Base-by-base conservation (phyloP, 768 basidiomycete species). In the Termitomyces sp. region DNA sequence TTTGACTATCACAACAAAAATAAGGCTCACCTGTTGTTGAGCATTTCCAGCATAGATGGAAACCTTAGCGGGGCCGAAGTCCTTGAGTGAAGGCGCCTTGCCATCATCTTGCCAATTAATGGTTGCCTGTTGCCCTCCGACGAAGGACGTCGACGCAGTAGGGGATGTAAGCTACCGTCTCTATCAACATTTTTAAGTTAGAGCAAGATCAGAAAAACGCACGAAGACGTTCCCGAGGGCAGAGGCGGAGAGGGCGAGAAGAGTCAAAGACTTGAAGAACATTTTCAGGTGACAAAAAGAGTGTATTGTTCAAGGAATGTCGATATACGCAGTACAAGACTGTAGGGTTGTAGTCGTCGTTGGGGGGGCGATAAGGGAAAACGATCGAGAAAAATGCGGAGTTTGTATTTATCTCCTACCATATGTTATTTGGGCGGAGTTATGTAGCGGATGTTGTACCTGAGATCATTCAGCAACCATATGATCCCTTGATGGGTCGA, bases 41-140 rank as follows among this genome's bases (percentile, higher is more conserved):
- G 76, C 70, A 65, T 81, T 88, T 42, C 89, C 89, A 52, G 70
- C 78, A 61, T 82, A 90, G 70, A 92, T 78, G 35, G 76, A 79
- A 40, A 89, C 71, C 43, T 67, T 72, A 10, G 78, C 68, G 30
- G 64, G 60, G 5, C 88, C 86, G 37, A 85, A 86, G 4, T 73
- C 55, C 12, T 68, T 52, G 45, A 90, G 76, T 23, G 70, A 48
- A 4, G 89, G 87, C 1, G 71, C 2, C 0, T 25, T 50, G 51
- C 76, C 75, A 55, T 79, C 73, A 44, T 91, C 88, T 58, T 77
- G 65, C 89, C 89, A 92, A 37, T 56, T 66, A 51, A 91, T 64
- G 12, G 74, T 77, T 14, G 75, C 72, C 10, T 59, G 54, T 60
- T 82, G 71, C 5, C 86, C 86, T 54, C 73, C 85, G 16, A 76